Evolutionary conservation across 2,329 filamentous ascomycete genomes (phyloP).

Genomic region (Stemphylium lycopersici): DNA sequence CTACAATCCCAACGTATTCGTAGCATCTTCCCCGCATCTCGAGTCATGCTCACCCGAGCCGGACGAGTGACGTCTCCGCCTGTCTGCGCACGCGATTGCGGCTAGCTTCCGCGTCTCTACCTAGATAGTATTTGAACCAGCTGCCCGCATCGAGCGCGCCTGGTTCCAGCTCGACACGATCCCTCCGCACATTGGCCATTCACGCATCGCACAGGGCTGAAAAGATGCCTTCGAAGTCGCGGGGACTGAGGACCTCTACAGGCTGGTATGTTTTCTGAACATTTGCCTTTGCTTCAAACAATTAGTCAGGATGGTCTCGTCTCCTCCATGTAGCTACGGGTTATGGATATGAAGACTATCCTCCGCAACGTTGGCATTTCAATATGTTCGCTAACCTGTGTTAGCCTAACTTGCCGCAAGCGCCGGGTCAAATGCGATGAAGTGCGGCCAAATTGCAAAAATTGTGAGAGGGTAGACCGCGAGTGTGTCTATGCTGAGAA

Average conservation of each 20-base stretch:
- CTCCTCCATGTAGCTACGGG: background rate
- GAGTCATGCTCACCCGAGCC: conserved; percentile 1
- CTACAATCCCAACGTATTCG: background rate
- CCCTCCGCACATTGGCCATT: background rate
- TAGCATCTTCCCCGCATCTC: background rate
- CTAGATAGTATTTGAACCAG: conserved; percentile 6
- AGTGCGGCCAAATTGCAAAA: conserved; percentile 51
- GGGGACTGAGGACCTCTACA: conserved; percentile 53
- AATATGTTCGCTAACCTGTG: conserved; percentile 9
- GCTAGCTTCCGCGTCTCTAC: conserved; percentile 8
- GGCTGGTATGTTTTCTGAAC: conserved; percentile 46
- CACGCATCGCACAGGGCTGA: conserved; percentile 3
- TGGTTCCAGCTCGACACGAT: conserved; percentile 13
- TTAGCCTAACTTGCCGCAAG: conserved; percentile 53
- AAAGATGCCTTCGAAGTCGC: conserved; percentile 49
- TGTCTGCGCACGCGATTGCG: conserved; percentile 7
- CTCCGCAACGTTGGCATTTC: background rate
- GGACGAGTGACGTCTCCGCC: conserved; percentile 1
- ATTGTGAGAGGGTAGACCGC: conserved; percentile 52
- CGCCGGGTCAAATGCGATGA: conserved; percentile 61
- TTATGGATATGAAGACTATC: background rate
- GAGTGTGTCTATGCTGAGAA: conserved; percentile 48
- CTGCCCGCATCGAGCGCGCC: conserved; percentile 15
- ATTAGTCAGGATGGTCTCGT: background rate
- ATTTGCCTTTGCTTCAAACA: background rate